These are phyloP conservation scores for Pichia sp. DNA, from an alignment of 1,139 yeast species.

Conservation along the genomic window DNA sequence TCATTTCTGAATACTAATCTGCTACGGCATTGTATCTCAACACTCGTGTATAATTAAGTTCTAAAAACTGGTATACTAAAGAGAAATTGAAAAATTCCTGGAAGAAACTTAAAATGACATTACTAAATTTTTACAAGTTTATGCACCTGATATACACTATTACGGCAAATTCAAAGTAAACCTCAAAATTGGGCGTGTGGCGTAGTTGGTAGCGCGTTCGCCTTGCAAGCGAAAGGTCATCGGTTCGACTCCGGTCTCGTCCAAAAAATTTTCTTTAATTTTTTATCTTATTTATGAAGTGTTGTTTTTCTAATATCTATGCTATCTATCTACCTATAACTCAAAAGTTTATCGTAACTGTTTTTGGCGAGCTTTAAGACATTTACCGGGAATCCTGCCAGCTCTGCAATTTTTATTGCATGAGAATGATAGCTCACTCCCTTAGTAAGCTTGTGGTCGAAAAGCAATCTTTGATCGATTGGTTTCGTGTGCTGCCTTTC, in stretches of 20 bases:
- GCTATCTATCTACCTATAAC: neutral
- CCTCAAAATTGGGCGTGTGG: conserved; percentile 63
- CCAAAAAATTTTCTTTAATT: conserved; percentile 36
- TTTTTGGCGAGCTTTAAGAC: conserved; percentile 52
- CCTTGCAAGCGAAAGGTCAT: conserved; percentile 67
- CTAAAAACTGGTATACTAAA: too few species aligned
- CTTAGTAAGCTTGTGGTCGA: conserved; percentile 60
- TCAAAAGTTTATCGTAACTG: conserved; percentile 4
- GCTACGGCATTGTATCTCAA: too few species aligned
- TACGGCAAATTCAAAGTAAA: too few species aligned
- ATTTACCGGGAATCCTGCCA: conserved; percentile 74
- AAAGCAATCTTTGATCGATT: conserved; percentile 36
- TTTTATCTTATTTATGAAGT: neutral
- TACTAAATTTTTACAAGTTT: too few species aligned
- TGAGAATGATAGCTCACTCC: conserved; percentile 79
- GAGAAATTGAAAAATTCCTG: neutral
- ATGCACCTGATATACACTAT: too few species aligned
- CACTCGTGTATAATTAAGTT: too few species aligned
- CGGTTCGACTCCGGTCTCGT: conserved; percentile 68
- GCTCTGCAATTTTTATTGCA: conserved; percentile 78
- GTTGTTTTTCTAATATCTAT: neutral
- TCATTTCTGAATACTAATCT: too few species aligned
- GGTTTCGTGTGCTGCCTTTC: conserved; percentile 17
- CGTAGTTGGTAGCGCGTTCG: conserved; percentile 71
- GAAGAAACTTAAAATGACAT: too few species aligned